Base-by-base conservation (phyloP, 768 basidiomycete species). In the Russula virescens region DNA sequence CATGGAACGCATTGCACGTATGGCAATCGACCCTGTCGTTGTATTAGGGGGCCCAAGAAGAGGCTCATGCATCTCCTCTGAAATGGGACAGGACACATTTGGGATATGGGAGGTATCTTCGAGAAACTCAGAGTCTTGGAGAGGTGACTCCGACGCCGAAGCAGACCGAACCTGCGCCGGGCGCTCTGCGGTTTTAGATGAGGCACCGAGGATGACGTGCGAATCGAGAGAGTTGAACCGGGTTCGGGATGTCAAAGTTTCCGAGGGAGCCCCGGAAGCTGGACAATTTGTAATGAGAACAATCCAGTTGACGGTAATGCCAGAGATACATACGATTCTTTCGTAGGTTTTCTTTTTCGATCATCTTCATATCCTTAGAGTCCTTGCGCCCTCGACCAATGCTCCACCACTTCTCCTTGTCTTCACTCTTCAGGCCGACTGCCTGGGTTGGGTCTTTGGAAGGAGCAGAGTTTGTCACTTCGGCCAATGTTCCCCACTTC, bases 321-420 rank as follows among this genome's bases (percentile, higher is more conserved):
- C 19, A 14, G 31, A 50, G 23, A 38, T 1, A 68, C 73, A 38
- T 73, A 84, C 83, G 75, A 71, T 81, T 81, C 66, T 49, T 73
- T 72, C 64, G 66, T 45, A 55, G 58, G 28, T 77, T 75, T 38
- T 76, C 77, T 64, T 72, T 73, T 65, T 73, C 71, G 65, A 76
- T 73, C 65, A 79, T 79, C 18, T 75, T 78, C 73, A 82, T 83
- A 69, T 85, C 85, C 71, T 89, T 88, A 19, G 83, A 84, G 60
- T 88, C 89, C 70, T 85, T 90, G 67, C 86, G 74, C 11, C 87
- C 87, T 16, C 88, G 75, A 7, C 88, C 85, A 62, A 92, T 85
- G 65, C 81, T 91, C 91, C 89, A 92, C 89, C 89, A 92, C 72
- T 85, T 88, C 69, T 80, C 79, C 68, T 78, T 82, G 64, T 79